A percentile compares a stretch with the other conserved stretches of the same genome.
Evolutionary conservation across 78 protist species (phyloP).

Genomic region (Chrysochromulina parva): DNA sequence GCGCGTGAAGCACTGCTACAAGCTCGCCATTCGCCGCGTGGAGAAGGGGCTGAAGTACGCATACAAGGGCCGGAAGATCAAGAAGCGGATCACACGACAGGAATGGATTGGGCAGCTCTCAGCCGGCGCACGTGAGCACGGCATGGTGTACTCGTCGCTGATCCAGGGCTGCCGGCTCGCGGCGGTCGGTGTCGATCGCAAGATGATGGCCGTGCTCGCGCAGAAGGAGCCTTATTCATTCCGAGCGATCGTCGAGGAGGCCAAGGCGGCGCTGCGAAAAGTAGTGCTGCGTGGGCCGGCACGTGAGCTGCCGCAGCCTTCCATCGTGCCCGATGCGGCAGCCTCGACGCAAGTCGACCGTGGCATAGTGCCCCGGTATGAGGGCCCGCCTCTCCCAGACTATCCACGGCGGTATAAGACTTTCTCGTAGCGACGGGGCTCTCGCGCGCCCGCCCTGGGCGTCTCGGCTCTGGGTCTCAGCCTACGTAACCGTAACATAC

Average conservation of each 20-base stretch:
- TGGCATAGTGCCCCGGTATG: too few relatives aligned
- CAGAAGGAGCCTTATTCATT: constrained; percentile 11
- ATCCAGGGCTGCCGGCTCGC: constrained; percentile 32
- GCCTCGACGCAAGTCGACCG: too few relatives aligned
- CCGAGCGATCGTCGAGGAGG: neutral
- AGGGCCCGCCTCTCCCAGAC: too few relatives aligned
- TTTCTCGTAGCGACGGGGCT: too few relatives aligned
- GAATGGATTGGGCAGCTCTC: constrained; percentile 16
- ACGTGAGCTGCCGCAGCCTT: too few relatives aligned
- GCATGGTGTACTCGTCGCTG: neutral
- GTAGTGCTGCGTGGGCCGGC: too few relatives aligned
- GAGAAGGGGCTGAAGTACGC: constrained; percentile 27
- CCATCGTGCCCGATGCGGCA: too few relatives aligned
- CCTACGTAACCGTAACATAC: too few relatives aligned
- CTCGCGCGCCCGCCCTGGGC: too few relatives aligned
- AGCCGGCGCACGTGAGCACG: constrained; percentile 45
- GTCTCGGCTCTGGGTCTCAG: too few relatives aligned
- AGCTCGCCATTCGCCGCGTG: constrained; percentile 5
- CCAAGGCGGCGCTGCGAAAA: too few relatives aligned
- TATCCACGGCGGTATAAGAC: too few relatives aligned
- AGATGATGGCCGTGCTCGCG: neutral
- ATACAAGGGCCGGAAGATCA: neutral
- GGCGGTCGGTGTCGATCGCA: constrained; percentile 13
- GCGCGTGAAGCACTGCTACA: constrained; percentile 16
- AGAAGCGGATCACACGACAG: neutral